These are phyloP conservation scores for Priceomyces melissophilus DNA, from an alignment of 805 yeast species.

Conservation along the genomic window DNA sequence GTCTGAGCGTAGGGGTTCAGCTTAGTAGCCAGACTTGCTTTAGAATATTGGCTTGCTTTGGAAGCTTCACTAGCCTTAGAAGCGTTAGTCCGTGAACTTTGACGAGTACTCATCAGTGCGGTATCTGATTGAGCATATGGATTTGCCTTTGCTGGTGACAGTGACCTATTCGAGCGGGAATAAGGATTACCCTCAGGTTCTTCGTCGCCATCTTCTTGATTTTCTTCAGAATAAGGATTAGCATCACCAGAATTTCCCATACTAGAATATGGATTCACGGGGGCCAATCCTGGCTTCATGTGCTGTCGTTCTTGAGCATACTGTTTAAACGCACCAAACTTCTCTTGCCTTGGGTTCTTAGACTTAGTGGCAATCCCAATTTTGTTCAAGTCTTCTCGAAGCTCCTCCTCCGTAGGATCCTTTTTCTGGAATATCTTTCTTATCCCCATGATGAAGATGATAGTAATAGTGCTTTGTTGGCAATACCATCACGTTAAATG, in stretches of 20 bases:
- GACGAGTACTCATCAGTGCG: constrained; percentile 2
- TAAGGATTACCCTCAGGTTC: constrained; percentile 5
- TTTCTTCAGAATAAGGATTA: constrained; percentile 8
- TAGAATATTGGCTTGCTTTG: constrained; percentile 9
- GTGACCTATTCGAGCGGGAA: constrained; percentile 3
- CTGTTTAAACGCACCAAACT: constrained; percentile 48
- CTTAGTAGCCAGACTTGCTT: too few relatives aligned
- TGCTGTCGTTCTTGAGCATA: constrained; percentile 44
- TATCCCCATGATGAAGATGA: constrained; percentile 35
- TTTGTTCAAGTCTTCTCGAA: constrained; percentile 35
- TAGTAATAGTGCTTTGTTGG: not conserved
- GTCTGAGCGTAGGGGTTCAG: constrained; percentile 1
- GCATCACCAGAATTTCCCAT: constrained; percentile 11
- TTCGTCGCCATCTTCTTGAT: not conserved
- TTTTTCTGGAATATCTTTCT: constrained; percentile 44
- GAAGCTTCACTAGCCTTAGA: constrained; percentile 8
- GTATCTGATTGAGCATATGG: constrained; percentile 1
- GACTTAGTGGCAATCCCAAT: constrained; percentile 42
- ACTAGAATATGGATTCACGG: constrained; percentile 41
- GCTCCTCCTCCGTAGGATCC: constrained; percentile 49
- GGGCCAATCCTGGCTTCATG: constrained; percentile 35
- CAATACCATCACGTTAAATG: not conserved
- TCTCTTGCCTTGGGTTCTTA: constrained; percentile 30
- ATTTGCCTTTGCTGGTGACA: constrained; percentile 1
- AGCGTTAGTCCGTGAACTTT: constrained; percentile 5